phyloP scores from a whole-genome alignment of 305 asterid species.

The Fraxinus dipetala region DNA sequence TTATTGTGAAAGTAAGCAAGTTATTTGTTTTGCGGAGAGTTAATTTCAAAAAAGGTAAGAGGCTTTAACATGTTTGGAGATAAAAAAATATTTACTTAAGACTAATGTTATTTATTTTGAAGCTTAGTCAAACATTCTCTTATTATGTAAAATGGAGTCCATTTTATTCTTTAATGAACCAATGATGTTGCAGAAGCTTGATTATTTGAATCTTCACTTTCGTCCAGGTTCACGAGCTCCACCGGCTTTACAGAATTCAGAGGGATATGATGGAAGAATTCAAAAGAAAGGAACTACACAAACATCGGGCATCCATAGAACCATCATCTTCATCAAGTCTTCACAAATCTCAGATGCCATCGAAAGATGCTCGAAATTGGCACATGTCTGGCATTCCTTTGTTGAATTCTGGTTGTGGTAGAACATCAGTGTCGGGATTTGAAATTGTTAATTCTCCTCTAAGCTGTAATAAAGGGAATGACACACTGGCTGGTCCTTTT shows the following conservation, averaged over 20 bases:
- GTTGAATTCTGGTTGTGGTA: slow-evolving; percentile 47
- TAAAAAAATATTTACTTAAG: background rate
- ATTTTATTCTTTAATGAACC: background rate
- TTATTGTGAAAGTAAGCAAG: background rate
- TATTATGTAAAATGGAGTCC: slow-evolving; percentile 1
- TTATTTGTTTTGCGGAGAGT: background rate
- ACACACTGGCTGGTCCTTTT: slow-evolving; percentile 37
- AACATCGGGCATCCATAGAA: slow-evolving; percentile 53
- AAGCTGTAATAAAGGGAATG: slow-evolving; percentile 66
- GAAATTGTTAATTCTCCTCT: slow-evolving; percentile 59
- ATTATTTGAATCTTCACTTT: slow-evolving; percentile 7
- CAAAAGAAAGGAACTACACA: slow-evolving; percentile 42
- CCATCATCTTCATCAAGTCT: slow-evolving; percentile 69
- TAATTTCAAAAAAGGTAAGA: background rate
- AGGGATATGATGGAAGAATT: slow-evolving; percentile 89
- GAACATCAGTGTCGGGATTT: slow-evolving; percentile 47
- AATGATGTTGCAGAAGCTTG: slow-evolving; percentile 4
- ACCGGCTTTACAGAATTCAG: slow-evolving; percentile 80
- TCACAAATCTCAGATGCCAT: slow-evolving; percentile 51
- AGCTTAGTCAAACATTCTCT: background rate
- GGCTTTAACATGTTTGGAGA: background rate
- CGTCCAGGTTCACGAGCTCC: slow-evolving; percentile 77
- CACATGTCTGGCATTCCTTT: slow-evolving; percentile 45
- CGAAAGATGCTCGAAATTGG: slow-evolving; percentile 65
- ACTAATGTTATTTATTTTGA: background rate